Evolutionary conservation across 768 basidiomycete species (phyloP), one percentile per base, ranked within the genome.

Genomic region (Termitomyces bulborhizus): DNA sequence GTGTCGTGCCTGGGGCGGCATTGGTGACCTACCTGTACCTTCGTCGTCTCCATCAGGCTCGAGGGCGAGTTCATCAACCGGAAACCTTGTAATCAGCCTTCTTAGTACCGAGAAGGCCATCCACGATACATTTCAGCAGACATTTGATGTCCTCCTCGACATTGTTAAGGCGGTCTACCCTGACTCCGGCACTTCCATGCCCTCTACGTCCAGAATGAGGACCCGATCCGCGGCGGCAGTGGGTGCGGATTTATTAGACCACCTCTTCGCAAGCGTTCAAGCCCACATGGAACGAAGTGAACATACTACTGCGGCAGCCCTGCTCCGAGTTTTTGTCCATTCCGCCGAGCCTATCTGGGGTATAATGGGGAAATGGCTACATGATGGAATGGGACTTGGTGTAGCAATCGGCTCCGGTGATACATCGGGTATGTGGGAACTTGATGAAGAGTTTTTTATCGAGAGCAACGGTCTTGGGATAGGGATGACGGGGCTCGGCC

Each of bases 361-460:
- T 6, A 86, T 86, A 83, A 73, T 87, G 3, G 80, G 82, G 27
- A 72, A 73, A 53, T 93, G 90, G 91, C 68, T 93, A 51, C 77
- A 73, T 46, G 77, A 86, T 60, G 90, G 90, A 0, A 88, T 88
- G 83, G 82, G 82, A 4, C 63, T 77, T 9, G 70, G 73, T 8
- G 59, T 74, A 55, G 67, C 72, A 44, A 53, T 70, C 55, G 62
- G 73, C 54, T 58, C 61, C 12, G 65, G 64, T 39, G 62, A 61
- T 18, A 65, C 66, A 5, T 50, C 60, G 31, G 63, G 60, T 16
- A 65, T 68, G 13, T 72, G 69, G 47, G 74, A 73, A 42, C 71
- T 86, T 1, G 83, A 86, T 18, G 84, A 85, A 11, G 90, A 93
- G 62, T 91, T 91, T 69, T 92, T 93, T 68, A 82, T 93, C 45